A percentile compares a stretch with the other conserved stretches of the same genome.
Conservation (phyloP, 495 filamentous ascomycete species). For the Neurospora sp. region DNA sequence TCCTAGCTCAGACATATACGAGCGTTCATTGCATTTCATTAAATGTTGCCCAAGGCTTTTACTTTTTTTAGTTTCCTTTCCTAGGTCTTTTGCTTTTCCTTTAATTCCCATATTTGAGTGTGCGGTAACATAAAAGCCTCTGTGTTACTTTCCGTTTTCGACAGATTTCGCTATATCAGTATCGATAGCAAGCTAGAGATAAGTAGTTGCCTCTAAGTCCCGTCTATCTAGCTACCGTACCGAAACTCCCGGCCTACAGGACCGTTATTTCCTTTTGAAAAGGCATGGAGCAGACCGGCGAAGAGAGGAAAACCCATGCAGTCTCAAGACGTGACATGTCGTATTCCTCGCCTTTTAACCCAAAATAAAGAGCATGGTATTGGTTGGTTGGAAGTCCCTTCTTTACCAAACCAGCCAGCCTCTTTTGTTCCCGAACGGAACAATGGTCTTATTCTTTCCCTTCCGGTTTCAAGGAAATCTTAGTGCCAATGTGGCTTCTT, state of each 20-base stretch:
- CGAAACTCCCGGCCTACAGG: not conserved
- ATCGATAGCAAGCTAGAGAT: not conserved
- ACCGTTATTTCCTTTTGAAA: not conserved
- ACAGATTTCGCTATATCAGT: not conserved
- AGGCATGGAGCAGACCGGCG: not conserved
- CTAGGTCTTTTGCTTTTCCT: not conserved
- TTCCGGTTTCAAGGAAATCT: not conserved
- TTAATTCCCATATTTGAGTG: not conserved
- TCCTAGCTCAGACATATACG: not conserved
- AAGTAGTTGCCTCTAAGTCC: not conserved
- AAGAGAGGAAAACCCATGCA: not conserved
- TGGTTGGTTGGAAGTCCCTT: not conserved
- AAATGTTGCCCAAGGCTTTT: not conserved
- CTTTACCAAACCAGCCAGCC: not conserved
- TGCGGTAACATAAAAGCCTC: not conserved
- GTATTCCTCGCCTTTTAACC: not conserved
- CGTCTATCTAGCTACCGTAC: not conserved
- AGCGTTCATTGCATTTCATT: not conserved
- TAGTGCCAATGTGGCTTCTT: not conserved
- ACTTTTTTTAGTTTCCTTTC: not conserved
- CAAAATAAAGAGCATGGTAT: not conserved
- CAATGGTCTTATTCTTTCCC: not conserved
- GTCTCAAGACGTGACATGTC: not conserved
- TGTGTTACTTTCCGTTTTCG: not conserved
- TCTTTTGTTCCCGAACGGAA: not conserved